Evolutionary conservation across 202 grass and related monocot genomes (phyloP).

Genomic region (Carex sylvatica): DNA sequence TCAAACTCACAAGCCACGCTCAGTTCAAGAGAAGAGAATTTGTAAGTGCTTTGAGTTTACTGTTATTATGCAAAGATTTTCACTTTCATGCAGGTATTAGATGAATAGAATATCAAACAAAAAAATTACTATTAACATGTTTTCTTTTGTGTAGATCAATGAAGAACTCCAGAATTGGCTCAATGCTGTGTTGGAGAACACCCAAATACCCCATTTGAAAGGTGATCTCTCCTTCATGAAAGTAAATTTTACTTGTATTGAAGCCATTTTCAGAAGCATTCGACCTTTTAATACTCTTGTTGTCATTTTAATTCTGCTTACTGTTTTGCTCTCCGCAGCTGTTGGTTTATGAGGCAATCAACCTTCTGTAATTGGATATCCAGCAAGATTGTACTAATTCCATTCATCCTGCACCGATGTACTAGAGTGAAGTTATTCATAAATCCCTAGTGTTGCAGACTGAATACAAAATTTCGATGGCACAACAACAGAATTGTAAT

Average conservation of each 20-base stretch:
- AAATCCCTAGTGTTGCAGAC: not conserved
- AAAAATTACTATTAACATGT: not conserved
- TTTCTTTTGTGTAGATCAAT: slow-evolving; percentile 46
- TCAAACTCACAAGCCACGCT: slow-evolving; percentile 73
- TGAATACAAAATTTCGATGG: not conserved
- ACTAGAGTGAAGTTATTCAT: not conserved
- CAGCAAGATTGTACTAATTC: not conserved
- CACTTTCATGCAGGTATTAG: not conserved
- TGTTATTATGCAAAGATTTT: not conserved
- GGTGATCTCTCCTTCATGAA: slow-evolving; percentile 24
- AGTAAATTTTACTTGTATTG: not conserved
- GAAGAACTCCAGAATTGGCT: slow-evolving; percentile 56
- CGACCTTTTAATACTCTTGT: not conserved
- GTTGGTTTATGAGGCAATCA: not conserved
- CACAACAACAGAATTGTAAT: not conserved
- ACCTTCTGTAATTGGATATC: not conserved
- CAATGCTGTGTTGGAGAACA: slow-evolving; percentile 76
- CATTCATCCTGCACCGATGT: not conserved
- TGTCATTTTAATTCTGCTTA: not conserved
- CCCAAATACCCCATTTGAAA: slow-evolving; percentile 61
- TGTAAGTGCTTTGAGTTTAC: slow-evolving; percentile 53
- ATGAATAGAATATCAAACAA: not conserved
- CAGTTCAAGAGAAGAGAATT: slow-evolving; percentile 88
- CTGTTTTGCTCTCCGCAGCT: not conserved
- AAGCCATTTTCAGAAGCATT: slow-evolving; percentile 1